Conservation (phyloP, 1,284 basidiomycete species). For the Veloboletus limbatus region DNA sequence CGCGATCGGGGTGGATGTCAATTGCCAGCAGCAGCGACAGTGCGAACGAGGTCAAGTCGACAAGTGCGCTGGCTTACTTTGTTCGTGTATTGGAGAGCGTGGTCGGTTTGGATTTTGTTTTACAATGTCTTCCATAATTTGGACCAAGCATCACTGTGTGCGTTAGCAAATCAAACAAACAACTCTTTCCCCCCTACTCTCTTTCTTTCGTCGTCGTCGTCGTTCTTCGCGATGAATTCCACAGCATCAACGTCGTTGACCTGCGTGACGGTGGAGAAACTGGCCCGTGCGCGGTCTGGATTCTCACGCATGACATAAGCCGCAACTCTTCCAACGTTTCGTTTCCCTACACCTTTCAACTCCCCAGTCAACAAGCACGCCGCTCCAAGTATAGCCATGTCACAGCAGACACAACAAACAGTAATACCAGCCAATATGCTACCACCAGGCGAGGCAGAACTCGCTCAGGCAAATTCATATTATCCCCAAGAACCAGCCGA, state of each 20-base stretch:
- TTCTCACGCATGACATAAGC: constrained; percentile 45
- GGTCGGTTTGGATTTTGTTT: constrained; percentile 62
- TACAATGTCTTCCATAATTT: constrained; percentile 71
- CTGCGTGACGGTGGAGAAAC: constrained; percentile 23
- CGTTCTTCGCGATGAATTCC: constrained; percentile 21
- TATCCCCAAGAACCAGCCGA: constrained; percentile 70
- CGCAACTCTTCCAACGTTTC: constrained; percentile 34
- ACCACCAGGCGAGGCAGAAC: constrained; percentile 43
- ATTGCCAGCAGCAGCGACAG: neutral
- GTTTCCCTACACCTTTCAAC: constrained; percentile 34
- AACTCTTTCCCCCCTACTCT: constrained; percentile 33
- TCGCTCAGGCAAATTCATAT: constrained; percentile 55
- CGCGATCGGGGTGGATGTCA: too few relatives aligned
- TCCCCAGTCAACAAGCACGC: constrained; percentile 30
- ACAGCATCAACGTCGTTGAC: constrained; percentile 13
- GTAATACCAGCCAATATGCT: constrained; percentile 45
- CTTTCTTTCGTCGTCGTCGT: constrained; percentile 18
- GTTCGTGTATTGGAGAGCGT: constrained; percentile 59
- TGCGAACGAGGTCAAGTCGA: too few relatives aligned
- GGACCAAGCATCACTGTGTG: constrained; percentile 57
- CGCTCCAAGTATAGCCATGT: constrained; percentile 29
- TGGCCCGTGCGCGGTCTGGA: constrained; percentile 37
- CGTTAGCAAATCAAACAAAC: constrained; percentile 49
- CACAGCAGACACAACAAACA: constrained; percentile 39
- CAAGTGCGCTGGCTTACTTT: constrained; percentile 35